Conservation (phyloP, 1,139 yeast genomes). For the Taphrina wiesneri region DNA sequence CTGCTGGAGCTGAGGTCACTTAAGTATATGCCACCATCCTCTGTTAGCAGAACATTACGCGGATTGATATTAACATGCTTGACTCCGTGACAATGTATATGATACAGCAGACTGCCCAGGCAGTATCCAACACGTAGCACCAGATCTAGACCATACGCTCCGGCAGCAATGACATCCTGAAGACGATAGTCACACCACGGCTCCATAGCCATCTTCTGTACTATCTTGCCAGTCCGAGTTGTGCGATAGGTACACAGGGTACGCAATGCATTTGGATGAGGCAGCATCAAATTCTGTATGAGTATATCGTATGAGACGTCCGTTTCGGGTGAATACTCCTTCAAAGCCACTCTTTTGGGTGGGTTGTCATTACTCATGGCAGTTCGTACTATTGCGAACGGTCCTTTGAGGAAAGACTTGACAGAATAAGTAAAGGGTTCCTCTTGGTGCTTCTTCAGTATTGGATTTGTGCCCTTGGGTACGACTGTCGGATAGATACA, state of each 20-base stretch:
- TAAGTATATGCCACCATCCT: conserved; percentile 28
- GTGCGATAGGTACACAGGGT: conserved; percentile 29
- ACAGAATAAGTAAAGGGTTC: conserved; percentile 28
- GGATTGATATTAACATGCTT: conserved; percentile 33
- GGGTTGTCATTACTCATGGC: conserved; percentile 29
- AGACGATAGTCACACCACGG: conserved; percentile 33
- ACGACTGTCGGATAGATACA: conserved; percentile 22
- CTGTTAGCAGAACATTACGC: conserved; percentile 24
- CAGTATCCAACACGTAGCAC: conserved; percentile 31
- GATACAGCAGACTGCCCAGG: conserved; percentile 27
- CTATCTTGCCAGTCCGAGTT: conserved; percentile 27
- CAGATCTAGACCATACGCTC: conserved; percentile 27
- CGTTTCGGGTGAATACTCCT: conserved; percentile 30
- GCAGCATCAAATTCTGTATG: conserved; percentile 29
- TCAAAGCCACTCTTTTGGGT: conserved; percentile 25
- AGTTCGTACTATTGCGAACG: conserved; percentile 32
- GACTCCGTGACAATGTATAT: conserved; percentile 32
- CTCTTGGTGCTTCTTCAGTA: conserved; percentile 25
- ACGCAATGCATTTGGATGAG: conserved; percentile 28
- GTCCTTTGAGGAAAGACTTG: conserved; percentile 28
- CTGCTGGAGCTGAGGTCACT: conserved; percentile 27
- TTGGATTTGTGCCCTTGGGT: conserved; percentile 17
- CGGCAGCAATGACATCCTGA: conserved; percentile 29
- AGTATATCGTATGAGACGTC: conserved; percentile 32
- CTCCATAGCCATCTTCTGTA: conserved; percentile 33